Evolutionary conservation across 1,284 basidiomycete species (phyloP), one percentile per base, ranked within the genome.

Genomic region (Erythrobasidium hasegawianum): DNA sequence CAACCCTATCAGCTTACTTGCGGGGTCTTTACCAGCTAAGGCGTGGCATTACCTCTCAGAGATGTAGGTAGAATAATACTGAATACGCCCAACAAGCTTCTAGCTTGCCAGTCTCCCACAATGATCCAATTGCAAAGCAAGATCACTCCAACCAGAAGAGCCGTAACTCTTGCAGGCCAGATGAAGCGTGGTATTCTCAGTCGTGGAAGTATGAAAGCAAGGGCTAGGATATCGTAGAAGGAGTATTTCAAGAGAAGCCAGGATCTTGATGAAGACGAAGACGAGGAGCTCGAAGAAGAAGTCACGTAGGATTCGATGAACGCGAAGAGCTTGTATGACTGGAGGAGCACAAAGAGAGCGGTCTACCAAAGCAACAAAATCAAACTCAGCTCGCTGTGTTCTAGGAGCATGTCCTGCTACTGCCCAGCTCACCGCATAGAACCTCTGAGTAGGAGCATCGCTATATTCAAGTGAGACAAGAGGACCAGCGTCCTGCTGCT

Each of bases 301-400:
- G 49, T 57, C 29, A 69, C 53, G 57, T 57, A 68, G 50, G 64
- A 20, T 56, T 71, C 69, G 27, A 67, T 33, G 67, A 70, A 71
- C 43, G 67, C 64, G 53, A 68, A 70, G 49, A 70, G 49, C 66
- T 71, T 71, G 60, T 71, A 71, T 3, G 69, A 59, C 55, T 71
- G 70, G 16, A 55, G 54, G 41, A 66, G 41, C 27, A 57, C 47
- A 49, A 70, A 57, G 61, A 68, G 62, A 14, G 62, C 20, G 56
- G 45, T 49, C 62, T 65, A 55, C 40, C 2, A n/a, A 24, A 8
- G 9, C 18, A n/a, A 20, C 8, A 13, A 11, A 43, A 45, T 14
- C 13, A 2, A 52, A 41, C 18, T 53, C 26, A 38, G n/a, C 33
- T 10, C 40, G 40, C n/a, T n/a, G n/a, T n/a, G n/a, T n/a, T n/a